Conservation (phyloP, 306 rosid species). For the Senna siamea region DNA sequence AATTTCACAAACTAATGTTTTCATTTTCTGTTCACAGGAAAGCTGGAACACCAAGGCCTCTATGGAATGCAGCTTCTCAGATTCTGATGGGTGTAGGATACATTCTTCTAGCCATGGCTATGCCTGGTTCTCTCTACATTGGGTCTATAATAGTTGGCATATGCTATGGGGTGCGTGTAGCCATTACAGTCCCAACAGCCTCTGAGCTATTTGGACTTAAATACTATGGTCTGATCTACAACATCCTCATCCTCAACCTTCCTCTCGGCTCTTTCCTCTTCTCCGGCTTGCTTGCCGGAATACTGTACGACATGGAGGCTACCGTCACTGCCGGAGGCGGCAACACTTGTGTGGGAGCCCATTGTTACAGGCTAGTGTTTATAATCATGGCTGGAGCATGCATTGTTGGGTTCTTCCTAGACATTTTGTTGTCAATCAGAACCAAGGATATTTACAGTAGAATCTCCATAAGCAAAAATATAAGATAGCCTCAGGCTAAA, state of each 20-base stretch:
- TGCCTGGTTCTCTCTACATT: constrained; percentile 69
- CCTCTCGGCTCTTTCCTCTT: constrained; percentile 94
- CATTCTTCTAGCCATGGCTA: constrained; percentile 54
- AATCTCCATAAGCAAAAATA: constrained; percentile 59
- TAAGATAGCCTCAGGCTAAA: constrained; percentile 24
- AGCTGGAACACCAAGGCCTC: constrained; percentile 65
- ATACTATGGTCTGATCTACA: constrained; percentile 75
- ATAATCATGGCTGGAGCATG: constrained; percentile 76
- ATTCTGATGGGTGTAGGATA: constrained; percentile 67
- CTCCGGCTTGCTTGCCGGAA: constrained; percentile 87
- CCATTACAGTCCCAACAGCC: constrained; percentile 64
- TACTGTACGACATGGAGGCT: constrained; percentile 85
- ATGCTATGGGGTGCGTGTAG: constrained; percentile 67
- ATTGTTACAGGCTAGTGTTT: constrained; percentile 79
- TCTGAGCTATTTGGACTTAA: constrained; percentile 67
- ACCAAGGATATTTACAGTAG: constrained; percentile 64
- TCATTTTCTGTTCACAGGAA: no score
- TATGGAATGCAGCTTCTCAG: constrained; percentile 59
- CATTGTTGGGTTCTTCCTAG: constrained; percentile 73
- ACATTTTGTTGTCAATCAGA: constrained; percentile 64
- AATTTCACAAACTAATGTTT: no score
- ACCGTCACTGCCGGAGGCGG: constrained; percentile 72
- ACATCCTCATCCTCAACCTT: constrained; percentile 84
- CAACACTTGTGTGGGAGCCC: constrained; percentile 83
- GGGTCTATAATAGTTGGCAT: constrained; percentile 64